Evolutionary conservation across 345 rosid genomes (phyloP), one percentile per base, ranked within the genome.

Genomic region (Corchorus capsularis): DNA sequence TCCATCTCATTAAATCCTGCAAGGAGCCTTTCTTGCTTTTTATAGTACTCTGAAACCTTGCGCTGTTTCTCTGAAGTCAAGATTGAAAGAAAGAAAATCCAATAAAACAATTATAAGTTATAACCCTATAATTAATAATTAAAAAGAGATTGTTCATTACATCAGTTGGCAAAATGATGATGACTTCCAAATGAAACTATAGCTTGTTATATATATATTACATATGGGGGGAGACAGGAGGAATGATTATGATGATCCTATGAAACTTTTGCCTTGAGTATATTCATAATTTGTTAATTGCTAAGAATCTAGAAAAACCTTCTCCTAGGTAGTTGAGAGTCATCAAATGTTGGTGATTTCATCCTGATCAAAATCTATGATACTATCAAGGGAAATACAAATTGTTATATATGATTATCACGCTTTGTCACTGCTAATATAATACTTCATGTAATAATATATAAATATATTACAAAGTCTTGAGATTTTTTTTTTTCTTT

Each of bases 1-100:
- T 91, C 89, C 98, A 93, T 90, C 81, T 90, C 98, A 80, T 84
- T 86, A 73, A 82, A 93, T 55, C 92, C 92, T 70, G 85, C 89
- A 7, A 90, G 92, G 19, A 93, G 97, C 77, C 82, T 86, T 75
- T 89, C 96, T 81, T 93, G 98, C 82, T 86, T 86, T 83, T 90
- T 82, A 88, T 93, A 93, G 69, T 93, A 93, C 77, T 90, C 94
- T 6, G 91, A 88, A 14, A 93, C 88, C 88, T 82, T 86, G 39
- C 89, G 81, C 69, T 90, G 86, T 74, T 90, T 93, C 74, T 80
- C 98, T 91, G 74, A 53, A 37, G 59, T 41, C 41, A 59, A n/a
- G 59, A 59, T 27, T 75, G 46, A 43, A 16, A 16, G 19, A 47
- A 47, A 68, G 16, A 52, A 16, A 74, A 34, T 17, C n/a, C 59